Percentiles rank a stretch among this genome's conserved stretches.
Conservation (phyloP, 2,329 filamentous ascomycete species). For the Colletotrichum cereale region DNA sequence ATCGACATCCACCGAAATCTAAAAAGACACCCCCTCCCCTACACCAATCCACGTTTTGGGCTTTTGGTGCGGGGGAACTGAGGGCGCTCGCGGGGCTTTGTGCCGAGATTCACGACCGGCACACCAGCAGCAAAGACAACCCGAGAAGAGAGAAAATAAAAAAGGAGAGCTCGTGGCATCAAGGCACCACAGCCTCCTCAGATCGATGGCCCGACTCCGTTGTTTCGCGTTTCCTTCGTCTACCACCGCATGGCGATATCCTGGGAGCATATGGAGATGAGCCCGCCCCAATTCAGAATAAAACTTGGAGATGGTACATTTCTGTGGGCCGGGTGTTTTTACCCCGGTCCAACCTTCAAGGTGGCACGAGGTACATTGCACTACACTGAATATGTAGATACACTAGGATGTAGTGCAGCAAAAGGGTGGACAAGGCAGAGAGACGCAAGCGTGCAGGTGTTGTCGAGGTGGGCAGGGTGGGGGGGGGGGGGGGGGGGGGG, state of each 20-base stretch:
- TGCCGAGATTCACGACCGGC: constrained; percentile 14
- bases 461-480: constrained; percentile 18
- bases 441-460: constrained; percentile 5
- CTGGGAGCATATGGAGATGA: constrained; percentile 12
- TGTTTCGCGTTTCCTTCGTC: neutral
- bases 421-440: neutral
- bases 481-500: neutral
- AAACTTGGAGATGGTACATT: constrained; percentile 13
- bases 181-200: constrained; percentile 13
- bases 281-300: neutral
- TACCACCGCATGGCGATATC: neutral
- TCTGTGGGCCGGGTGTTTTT: neutral
- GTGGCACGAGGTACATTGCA: neutral
- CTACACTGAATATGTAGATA: neutral
- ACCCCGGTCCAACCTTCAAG: neutral
- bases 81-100: constrained; percentile 26
- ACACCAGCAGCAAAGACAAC: constrained; percentile 32
- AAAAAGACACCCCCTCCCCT: neutral
- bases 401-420: constrained; percentile 2
- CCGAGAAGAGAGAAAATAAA: constrained; percentile 8
- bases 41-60: neutral
- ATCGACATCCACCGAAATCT: constrained; percentile 34
- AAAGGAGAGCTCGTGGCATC: constrained; percentile 21
- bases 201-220: neutral
- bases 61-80: constrained; percentile 28